Evolutionary conservation across 257 asterid species (phyloP), one percentile per base, ranked within the genome.

Genomic region (Fraxinus excelsior): DNA sequence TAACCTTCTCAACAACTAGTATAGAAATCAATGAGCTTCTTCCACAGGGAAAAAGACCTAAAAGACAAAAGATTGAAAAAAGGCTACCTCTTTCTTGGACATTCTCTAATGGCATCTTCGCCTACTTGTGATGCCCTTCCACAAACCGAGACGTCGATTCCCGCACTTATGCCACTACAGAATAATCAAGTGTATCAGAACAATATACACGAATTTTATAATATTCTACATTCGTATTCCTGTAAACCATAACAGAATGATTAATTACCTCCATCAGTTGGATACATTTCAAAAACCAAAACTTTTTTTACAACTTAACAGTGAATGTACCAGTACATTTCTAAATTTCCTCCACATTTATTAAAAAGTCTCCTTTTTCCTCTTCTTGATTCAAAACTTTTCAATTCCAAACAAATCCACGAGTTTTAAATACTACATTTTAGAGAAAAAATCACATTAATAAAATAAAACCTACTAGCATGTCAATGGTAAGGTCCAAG

Each of bases 71-170:
- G 32, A 2, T 60, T 21, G 67, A 19, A 25, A 7, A 60, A 58
- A 7, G 0, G 18, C 77, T 84, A 93, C 98, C 97, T 93, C 93
- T 93, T 93, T 71, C 88, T 76, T 25, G 82, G 90, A 72, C 84
- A 81, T 75, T 87, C 97, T 71, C 83, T 81, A 40, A 91, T 91
- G 42, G 83, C 74, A 73, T 78, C 80, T 46, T 91, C 94, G 69
- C 83, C 87, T 76, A 77, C 87, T 79, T 82, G 95, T 7, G 86
- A 88, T 29, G 86, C 75, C 73, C 86, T 82, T 76, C 86, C 88
- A 81, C 86, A 70, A 44, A 78, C 76, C 19, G 90, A 87, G 66
- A 79, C 86, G 76, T 89, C 91, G 19, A 84, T 71, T 31, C 83
- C 84, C 77, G 76, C 87, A 46, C 80, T 76, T 70, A 80, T 25